Percentiles rank a stretch among this genome's conserved stretches.
phyloP scores from a whole-genome alignment of 2,329 filamentous ascomycete genomes.

The Alternaria sp. region DNA sequence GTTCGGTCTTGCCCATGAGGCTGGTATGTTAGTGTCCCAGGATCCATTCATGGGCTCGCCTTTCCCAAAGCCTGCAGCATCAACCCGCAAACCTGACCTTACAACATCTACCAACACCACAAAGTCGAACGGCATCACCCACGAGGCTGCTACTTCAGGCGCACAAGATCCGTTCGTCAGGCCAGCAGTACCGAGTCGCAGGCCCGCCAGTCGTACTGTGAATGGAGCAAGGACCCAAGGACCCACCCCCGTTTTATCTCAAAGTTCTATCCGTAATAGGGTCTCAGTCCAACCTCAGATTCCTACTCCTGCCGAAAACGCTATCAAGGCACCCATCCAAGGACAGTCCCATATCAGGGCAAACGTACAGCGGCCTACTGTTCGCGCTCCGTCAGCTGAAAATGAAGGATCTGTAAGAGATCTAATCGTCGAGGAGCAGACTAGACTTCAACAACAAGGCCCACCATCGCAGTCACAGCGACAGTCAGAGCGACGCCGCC shows the following conservation, averaged over 20 bases:
- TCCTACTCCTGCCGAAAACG: conserved; percentile 1
- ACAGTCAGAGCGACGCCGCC: conserved; percentile 3
- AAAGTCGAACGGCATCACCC: not conserved
- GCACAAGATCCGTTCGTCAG: conserved; percentile 1
- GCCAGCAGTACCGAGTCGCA: conserved; percentile 3
- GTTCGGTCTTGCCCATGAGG: conserved; percentile 42
- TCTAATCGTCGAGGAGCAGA: conserved; percentile 26
- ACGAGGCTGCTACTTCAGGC: not conserved
- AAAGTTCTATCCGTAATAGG: not conserved
- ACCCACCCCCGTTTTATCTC: conserved; percentile 1
- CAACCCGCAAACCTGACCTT: not conserved
- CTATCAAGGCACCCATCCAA: not conserved
- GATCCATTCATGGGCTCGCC: conserved; percentile 8
- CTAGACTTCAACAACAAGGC: conserved; percentile 20
- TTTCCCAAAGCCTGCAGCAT: conserved; percentile 1
- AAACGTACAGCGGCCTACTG: not conserved
- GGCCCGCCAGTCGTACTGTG: not conserved
- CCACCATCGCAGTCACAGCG: conserved; percentile 9
- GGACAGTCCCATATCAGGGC: not conserved
- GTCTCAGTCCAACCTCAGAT: not conserved
- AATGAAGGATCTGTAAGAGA: conserved; percentile 20
- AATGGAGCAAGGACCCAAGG: conserved; percentile 1
- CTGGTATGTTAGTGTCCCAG: conserved; percentile 34
- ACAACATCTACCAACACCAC: not conserved
- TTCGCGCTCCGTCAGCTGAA: not conserved